phyloP scores from a whole-genome alignment of 768 basidiomycete species.

The Leucogyrophana mollusca region DNA sequence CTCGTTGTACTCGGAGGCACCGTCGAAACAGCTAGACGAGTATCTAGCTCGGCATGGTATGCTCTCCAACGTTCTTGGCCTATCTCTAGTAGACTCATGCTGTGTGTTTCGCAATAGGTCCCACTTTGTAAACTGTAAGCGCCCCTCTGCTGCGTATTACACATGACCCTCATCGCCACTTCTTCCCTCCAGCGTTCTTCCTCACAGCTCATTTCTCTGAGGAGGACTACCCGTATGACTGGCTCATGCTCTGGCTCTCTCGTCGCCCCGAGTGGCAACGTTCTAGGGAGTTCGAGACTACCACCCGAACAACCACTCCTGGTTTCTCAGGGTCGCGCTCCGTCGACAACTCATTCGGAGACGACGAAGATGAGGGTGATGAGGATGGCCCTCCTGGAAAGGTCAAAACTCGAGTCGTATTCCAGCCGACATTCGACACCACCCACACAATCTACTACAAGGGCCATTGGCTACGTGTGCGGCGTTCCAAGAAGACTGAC shows the following conservation, averaged over 20 bases:
- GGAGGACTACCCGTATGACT: constrained; percentile 88
- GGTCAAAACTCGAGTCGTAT: constrained; percentile 77
- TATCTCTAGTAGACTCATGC: constrained; percentile 9
- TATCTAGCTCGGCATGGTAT: constrained; percentile 81
- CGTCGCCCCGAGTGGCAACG: constrained; percentile 87
- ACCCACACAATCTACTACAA: constrained; percentile 88
- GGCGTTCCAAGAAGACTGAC: constrained; percentile 66
- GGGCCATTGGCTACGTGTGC: constrained; percentile 81
- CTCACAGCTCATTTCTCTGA: constrained; percentile 88
- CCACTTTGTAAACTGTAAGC: constrained; percentile 85
- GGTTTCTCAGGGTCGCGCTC: constrained; percentile 47
- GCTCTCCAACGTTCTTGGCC: too few species aligned
- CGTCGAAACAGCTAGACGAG: constrained; percentile 80
- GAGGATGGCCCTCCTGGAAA: constrained; percentile 53
- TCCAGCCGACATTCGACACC: constrained; percentile 85
- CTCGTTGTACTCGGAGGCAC: constrained; percentile 87
- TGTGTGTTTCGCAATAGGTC: constrained; percentile 46
- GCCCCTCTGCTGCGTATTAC: constrained; percentile 1
- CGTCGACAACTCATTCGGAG: constrained; percentile 55
- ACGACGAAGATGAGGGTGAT: constrained; percentile 44
- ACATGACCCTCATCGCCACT: constrained; percentile 7
- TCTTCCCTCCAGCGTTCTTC: constrained; percentile 63
- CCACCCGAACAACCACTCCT: constrained; percentile 69
- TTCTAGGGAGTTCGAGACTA: constrained; percentile 86
- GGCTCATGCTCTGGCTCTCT: constrained; percentile 89